These are phyloP conservation scores for Bodo saltans DNA, from an alignment of 78 protist species.

Conservation along the genomic window DNA sequence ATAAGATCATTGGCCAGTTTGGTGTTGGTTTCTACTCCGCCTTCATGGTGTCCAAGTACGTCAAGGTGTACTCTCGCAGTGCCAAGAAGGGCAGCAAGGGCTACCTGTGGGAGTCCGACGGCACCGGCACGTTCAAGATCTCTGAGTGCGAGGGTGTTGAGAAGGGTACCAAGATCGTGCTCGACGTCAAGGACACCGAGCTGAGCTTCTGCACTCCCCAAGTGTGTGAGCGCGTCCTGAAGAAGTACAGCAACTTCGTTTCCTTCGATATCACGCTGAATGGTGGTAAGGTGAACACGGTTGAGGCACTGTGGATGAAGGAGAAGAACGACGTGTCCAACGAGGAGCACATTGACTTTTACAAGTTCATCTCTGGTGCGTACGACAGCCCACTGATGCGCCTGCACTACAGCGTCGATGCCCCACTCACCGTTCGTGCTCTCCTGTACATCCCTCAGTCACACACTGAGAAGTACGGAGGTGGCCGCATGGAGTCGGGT, in stretches of 20 bases:
- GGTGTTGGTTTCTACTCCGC: conserved; percentile 97
- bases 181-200: conserved; percentile 56
- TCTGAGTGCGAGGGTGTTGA: conserved; percentile 68
- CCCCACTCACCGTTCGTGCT: conserved; percentile 62
- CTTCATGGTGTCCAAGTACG: conserved; percentile 87
- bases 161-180: conserved; percentile 82
- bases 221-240: conserved; percentile 54
- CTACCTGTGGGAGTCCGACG: conserved; percentile 46
- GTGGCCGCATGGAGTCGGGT: conserved; percentile 80
- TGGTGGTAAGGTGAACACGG: conserved; percentile 69
- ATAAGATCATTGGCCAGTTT: conserved; percentile 91
- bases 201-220: conserved; percentile 55
- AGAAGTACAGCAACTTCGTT: conserved; percentile 80
- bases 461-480: conserved; percentile 79
- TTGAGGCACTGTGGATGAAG: conserved; percentile 82
- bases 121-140: conserved; percentile 61
- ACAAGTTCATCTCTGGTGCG: conserved; percentile 42
- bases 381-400: conserved; percentile 55
- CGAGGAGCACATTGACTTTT: conserved; percentile 75
- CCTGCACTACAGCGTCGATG: conserved; percentile 70
- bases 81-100: conserved; percentile 26
- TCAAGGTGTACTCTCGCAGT: conserved; percentile 46
- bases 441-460: conserved; percentile 73
- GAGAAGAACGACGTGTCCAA: conserved; percentile 51
- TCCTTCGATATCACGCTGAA: conserved; percentile 74